Base-by-base conservation (phyloP, 202 grass and related monocot genomes). In the Carex arenaria region DNA sequence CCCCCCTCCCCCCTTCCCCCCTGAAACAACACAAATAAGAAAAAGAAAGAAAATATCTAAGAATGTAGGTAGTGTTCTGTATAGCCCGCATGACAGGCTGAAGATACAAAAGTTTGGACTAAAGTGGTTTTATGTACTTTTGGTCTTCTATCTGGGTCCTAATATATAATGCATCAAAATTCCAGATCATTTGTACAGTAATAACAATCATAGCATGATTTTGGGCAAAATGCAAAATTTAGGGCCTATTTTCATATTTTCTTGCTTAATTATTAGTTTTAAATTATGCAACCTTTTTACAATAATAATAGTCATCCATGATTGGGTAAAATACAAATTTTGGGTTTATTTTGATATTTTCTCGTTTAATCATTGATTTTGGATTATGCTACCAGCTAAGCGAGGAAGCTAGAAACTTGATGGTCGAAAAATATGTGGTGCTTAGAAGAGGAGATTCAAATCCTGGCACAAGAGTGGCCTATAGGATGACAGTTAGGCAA, bases 401-500 rank as follows among this genome's bases (percentile, higher is more conserved):
- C 85, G 85, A 87, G 30, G 93, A 99, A 89, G 96, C 93, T 87
- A 94, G 82, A 84, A 95, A 90, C 69, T 88, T 95, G 81, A 40
- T 99, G 31, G 93, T 95, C n/a, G 93, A 99, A 72, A 95, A 93
- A 3, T 96, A 99, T 84, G 93, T 99, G 79, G 78, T 79, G 28
- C 91, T 99, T 55, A 91, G 93, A 43, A 92, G 91, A 88, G 91
- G 96, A 49, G 96, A 98, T 45, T 93, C 87, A 74, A 92, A 88
- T 86, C 96, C 96, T 82, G 93, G 96, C 77, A 98, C 93, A 32
- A 92, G 86, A 88, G 96, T 98, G 47, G 93, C 93, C 52, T 98
- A 95, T 80, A 92, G 96, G 87, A 98, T 98, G 96, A 98, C 93
- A 63, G 96, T 98, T 77, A 93, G 93, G 87, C 96, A 95, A 80